A percentile compares a stretch with the other conserved stretches of the same genome.
Evolutionary conservation across 2,329 filamentous ascomycete species (phyloP).

Genomic region (Exophiala phaeomuriformis): DNA sequence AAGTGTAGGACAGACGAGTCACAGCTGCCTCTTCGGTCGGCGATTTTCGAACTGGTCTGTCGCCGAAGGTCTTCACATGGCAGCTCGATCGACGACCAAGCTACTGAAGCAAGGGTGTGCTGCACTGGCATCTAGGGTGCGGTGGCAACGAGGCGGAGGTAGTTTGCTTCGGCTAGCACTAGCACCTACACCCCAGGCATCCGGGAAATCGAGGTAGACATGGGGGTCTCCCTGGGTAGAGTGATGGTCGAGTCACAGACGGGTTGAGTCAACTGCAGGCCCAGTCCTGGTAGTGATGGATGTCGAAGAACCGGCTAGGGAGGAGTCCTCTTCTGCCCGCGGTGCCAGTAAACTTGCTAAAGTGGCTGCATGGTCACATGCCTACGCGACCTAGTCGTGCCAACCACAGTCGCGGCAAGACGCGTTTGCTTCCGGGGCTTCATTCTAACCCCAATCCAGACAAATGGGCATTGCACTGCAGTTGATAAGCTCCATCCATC

Average conservation of each 20-base stretch:
- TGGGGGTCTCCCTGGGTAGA: background rate
- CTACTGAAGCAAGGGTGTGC: background rate
- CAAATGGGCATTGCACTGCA: background rate
- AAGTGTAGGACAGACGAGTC: background rate
- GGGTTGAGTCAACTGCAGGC: conserved; percentile 7
- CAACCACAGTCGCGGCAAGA: conserved; percentile 9
- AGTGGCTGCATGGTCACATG: conserved; percentile 23
- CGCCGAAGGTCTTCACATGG: background rate
- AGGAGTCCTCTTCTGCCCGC: no score
- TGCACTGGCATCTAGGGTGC: background rate
- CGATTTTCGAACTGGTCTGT: background rate
- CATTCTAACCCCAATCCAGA: conserved; percentile 10
- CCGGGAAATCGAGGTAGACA: conserved; percentile 8
- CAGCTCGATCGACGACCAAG: no score
- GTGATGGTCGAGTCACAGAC: background rate
- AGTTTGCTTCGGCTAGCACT: conserved; percentile 13
- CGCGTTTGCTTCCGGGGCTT: conserved; percentile 9
- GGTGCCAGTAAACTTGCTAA: background rate
- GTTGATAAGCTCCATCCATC: conserved; percentile 1
- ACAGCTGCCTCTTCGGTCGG: background rate
- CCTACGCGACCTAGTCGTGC: conserved; percentile 2
- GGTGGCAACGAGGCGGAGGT: conserved; percentile 12
- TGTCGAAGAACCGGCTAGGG: background rate
- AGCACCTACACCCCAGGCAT: conserved; percentile 10
- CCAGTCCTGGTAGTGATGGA: conserved; percentile 2